Percentiles rank a stretch among this genome's conserved stretches.
Conservation (phyloP, 2,329 filamentous ascomycete genomes). For the Colletotrichum filicis region DNA sequence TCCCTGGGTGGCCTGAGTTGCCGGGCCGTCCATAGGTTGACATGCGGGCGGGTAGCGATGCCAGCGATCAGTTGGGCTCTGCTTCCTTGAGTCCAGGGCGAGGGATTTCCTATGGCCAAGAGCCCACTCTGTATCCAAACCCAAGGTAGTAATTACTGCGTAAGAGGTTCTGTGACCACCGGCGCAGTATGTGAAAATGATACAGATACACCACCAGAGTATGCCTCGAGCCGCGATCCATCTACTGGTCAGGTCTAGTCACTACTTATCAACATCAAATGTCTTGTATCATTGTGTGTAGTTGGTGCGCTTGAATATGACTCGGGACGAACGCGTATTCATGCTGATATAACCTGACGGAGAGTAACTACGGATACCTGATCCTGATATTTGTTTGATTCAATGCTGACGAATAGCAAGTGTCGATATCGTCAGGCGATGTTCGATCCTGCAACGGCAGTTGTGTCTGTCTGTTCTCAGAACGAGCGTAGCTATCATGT, state of each 20-base stretch:
- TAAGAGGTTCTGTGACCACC: background rate
- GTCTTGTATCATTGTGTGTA: background rate
- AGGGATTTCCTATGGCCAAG: slow-evolving; percentile 1
- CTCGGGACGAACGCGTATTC: background rate
- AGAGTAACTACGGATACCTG: background rate
- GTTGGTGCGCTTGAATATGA: background rate
- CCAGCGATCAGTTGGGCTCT: slow-evolving; percentile 12
- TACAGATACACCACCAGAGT: background rate
- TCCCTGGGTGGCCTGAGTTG: background rate
- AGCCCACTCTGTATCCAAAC: slow-evolving; percentile 8
- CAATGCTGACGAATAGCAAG: background rate
- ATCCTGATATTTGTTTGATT: background rate
- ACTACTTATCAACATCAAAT: background rate
- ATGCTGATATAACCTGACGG: background rate
- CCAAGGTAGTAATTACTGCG: slow-evolving; percentile 4
- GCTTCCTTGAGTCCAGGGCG: slow-evolving; percentile 21
- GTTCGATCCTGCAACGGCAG: background rate
- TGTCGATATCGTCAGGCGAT: background rate
- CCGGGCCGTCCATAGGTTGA: slow-evolving; percentile 11
- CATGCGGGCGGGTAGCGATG: slow-evolving; percentile 13
- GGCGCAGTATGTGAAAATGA: background rate
- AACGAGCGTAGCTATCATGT: background rate
- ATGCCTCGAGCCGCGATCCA: background rate
- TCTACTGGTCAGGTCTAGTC: background rate
- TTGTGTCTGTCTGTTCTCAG: background rate